Conservation (phyloP, 1,284 basidiomycete species). For the Afroboletus lepidellus region DNA sequence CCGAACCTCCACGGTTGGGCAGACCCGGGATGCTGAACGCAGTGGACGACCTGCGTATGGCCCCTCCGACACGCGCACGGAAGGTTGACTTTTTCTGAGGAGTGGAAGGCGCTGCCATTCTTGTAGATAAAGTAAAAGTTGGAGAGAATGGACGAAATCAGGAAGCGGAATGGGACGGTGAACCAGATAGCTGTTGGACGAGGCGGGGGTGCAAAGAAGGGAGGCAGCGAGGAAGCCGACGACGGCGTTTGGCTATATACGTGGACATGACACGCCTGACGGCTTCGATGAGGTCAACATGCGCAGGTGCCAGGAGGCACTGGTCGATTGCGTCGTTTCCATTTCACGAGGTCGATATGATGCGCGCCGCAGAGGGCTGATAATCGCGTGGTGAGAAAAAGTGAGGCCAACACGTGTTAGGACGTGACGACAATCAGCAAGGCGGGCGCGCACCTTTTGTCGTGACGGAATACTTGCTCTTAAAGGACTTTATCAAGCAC, state of each 20-base stretch:
- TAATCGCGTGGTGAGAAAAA: constrained; percentile 34
- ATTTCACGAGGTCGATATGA: constrained; percentile 30
- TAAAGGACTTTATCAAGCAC: constrained; percentile 11
- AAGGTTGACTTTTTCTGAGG: constrained; percentile 34
- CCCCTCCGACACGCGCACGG: constrained; percentile 35
- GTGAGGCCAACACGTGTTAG: constrained; percentile 34
- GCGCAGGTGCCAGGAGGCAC: constrained; percentile 29
- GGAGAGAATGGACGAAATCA: constrained; percentile 7
- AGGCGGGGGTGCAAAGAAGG: constrained; percentile 20
- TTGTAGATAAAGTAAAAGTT: neutral
- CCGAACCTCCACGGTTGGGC: constrained; percentile 26
- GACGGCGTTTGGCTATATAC: constrained; percentile 30
- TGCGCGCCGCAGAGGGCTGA: constrained; percentile 32
- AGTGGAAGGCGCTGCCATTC: constrained; percentile 27
- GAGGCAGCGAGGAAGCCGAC: constrained; percentile 20
- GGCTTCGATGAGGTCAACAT: constrained; percentile 37
- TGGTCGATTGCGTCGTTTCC: constrained; percentile 18
- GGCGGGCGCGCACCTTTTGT: constrained; percentile 17
- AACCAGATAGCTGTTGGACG: constrained; percentile 7
- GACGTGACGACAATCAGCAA: constrained; percentile 2
- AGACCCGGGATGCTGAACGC: constrained; percentile 32
- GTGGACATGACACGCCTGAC: constrained; percentile 29
- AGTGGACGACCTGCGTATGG: constrained; percentile 33
- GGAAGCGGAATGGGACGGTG: constrained; percentile 1
- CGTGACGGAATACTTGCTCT: constrained; percentile 4